Evolutionary conservation across 2,329 filamentous ascomycete species (phyloP), one percentile per base, ranked within the genome.

Genomic region (Chrysoporthe deuterocubensis): DNA sequence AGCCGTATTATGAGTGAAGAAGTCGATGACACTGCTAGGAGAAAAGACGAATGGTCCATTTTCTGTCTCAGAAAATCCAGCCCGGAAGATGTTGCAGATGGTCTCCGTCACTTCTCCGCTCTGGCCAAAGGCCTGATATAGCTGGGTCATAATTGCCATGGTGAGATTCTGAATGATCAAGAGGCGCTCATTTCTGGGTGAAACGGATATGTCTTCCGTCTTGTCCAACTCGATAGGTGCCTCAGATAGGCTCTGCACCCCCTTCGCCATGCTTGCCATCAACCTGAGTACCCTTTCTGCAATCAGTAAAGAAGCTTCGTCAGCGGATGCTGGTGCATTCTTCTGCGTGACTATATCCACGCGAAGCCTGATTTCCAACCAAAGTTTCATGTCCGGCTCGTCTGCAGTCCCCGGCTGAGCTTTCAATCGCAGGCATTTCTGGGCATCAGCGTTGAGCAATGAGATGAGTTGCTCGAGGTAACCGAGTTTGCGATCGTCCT

Each of bases 11-110:
- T 89, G 85, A 3, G 85, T 82, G 59, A 96, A 83, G 75, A 92
- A 91, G 54, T 88, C 83, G 13, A 89, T 87, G n/a, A 92, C 87
- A 71, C 88, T 83, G 0, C 84, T 80, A 0, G 90, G 83, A 2
- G 90, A 85, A 69, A 96, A 88, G 9, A 94, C 92, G 73, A 96
- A 95, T 0, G 92, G 91, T 0, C 92, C 92, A 3, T 90, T 87
- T 37, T 89, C 86, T 0, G 84, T 85, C 76, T 96, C 93, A 0
- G 89, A 89, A 74, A 94, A 94, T 0, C 93, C 93, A 26, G 89
- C 86, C 52, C 89, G 87, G 62, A 95, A 83, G 60, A 94, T 87
- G 67, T 84, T 84, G 78, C 92, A 96, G 44, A 90, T 88, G 4
- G 87, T 84, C 73, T 94, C 92, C 32, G 91, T 84, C 13, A 93